Conservation (phyloP, 2,329 filamentous ascomycete genomes). For the Clarireedia monteithiana region DNA sequence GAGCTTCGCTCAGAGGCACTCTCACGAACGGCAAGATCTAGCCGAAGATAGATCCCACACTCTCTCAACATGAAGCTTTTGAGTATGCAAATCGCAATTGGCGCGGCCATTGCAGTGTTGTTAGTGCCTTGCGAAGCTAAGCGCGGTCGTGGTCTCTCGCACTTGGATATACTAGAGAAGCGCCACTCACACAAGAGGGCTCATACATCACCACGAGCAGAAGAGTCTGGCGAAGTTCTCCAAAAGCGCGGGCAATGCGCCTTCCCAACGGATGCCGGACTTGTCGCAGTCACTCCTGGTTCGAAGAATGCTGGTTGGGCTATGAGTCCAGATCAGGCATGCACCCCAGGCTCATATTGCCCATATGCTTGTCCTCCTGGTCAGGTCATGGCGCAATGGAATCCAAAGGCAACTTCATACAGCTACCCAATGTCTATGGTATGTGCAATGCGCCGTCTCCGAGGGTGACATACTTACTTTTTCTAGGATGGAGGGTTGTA, state of each 20-base stretch:
- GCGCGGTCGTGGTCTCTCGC: constrained; percentile 17
- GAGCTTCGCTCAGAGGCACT: background rate
- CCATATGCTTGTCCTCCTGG: constrained; percentile 71
- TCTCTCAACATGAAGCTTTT: constrained; percentile 44
- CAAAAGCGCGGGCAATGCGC: constrained; percentile 40
- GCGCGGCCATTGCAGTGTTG: constrained; percentile 41
- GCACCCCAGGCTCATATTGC: constrained; percentile 60
- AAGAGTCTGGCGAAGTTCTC: constrained; percentile 15
- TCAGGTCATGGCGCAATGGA: constrained; percentile 73
- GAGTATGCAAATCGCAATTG: constrained; percentile 41
- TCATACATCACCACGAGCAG: constrained; percentile 20
- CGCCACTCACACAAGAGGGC: constrained; percentile 22
- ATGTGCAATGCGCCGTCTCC: constrained; percentile 27
- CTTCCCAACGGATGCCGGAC: constrained; percentile 58
- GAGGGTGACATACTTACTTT: constrained; percentile 9
- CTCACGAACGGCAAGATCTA: background rate
- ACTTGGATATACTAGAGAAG: constrained; percentile 22
- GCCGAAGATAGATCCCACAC: constrained; percentile 9
- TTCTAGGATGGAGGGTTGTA: constrained; percentile 63
- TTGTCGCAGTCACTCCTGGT: constrained; percentile 60
- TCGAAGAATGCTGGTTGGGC: constrained; percentile 67
- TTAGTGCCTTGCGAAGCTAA: constrained; percentile 27
- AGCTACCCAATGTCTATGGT: constrained; percentile 66
- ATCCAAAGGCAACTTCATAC: constrained; percentile 59
- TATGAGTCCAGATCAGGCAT: constrained; percentile 67